Evolutionary conservation across 805 yeast species (phyloP).

Genomic region (Isabelozyma pseudorhagii): DNA sequence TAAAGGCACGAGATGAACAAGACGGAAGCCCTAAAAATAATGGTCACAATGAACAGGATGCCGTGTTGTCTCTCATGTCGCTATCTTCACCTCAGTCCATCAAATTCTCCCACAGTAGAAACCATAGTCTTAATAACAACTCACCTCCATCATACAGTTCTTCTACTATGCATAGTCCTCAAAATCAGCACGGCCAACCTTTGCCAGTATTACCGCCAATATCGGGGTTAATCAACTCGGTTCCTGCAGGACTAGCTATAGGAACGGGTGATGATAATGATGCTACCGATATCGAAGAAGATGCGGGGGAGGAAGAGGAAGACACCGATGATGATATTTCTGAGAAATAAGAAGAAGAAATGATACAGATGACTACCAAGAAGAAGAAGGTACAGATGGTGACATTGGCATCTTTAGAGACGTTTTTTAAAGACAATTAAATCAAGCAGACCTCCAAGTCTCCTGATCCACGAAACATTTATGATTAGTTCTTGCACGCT

Average conservation of each 20-base stretch:
- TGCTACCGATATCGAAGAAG: conserved; percentile 34
- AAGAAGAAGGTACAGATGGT: neutral
- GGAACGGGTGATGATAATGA: conserved; percentile 21
- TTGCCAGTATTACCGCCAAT: conserved; percentile 27
- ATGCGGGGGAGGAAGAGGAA: conserved; percentile 8
- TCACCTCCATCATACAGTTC: conserved; percentile 20
- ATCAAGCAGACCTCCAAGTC: too few relatives aligned
- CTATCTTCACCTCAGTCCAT: conserved; percentile 47
- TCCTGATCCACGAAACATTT: too few relatives aligned
- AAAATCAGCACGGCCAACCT: conserved; percentile 1
- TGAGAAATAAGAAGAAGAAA: neutral
- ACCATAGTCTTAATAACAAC: conserved; percentile 28
- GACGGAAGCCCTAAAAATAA: conserved; percentile 2
- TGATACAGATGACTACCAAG: neutral
- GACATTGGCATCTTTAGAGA: too few relatives aligned
- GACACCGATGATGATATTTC: neutral
- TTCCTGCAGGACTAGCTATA: conserved; percentile 1
- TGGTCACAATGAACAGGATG: conserved; percentile 47
- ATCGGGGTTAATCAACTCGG: conserved; percentile 16
- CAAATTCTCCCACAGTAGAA: conserved; percentile 27
- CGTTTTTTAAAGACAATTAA: too few relatives aligned
- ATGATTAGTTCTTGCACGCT: too few relatives aligned
- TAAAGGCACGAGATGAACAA: conserved; percentile 4
- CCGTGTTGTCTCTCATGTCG: conserved; percentile 53
- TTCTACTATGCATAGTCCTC: conserved; percentile 13